Base-by-base conservation (phyloP, 371 early-diverging fungal genomes). In the Rhizopus sp. region DNA sequence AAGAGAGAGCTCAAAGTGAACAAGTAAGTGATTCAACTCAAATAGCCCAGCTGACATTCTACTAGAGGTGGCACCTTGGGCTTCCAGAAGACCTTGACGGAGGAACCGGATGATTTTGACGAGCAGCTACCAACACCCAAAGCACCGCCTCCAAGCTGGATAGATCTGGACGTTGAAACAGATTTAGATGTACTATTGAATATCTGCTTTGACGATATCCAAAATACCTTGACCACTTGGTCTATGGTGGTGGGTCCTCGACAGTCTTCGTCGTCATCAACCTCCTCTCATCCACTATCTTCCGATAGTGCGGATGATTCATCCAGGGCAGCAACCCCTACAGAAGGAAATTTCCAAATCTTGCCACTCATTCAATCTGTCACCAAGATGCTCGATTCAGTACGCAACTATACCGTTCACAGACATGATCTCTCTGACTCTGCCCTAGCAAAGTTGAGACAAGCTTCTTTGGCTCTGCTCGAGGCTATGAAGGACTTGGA, bases 101-200 rank as follows among this genome's bases (percentile, higher is more conserved):
- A 73, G 35, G 77, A 73, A 12, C 68, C 68, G 35, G 70, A 68
- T 13, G 66, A 68, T 10, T 50, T 60, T 15, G 72, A 70, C 10
- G 69, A 66, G 12, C 53, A 65, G 39, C 33, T 71, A 23, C 68
- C 72, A 4, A 71, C 72, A 33, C 72, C 76, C 3, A 55, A 53
- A 49, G 70, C 55, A 51, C 79, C 79, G 12, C 76, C 72, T 15
- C 79, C 79, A 15, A 73, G 67, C 29, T 79, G 79, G 79, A 59
- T 64, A 16, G 72, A 79, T 41, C 45, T 75, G 39, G 66, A 79
- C 49, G 72, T 79, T 3, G 76, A 75, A 51, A 75, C 76, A 0
- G 74, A 79, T 45, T 39, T 79, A 34, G 79, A 79, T 57, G 75
- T 75, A 1, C 52, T 79, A 4, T 42, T 73, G 37, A 39, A 46